phyloP scores from a whole-genome alignment of 257 asterid species.

The Mitragyna speciosa region DNA sequence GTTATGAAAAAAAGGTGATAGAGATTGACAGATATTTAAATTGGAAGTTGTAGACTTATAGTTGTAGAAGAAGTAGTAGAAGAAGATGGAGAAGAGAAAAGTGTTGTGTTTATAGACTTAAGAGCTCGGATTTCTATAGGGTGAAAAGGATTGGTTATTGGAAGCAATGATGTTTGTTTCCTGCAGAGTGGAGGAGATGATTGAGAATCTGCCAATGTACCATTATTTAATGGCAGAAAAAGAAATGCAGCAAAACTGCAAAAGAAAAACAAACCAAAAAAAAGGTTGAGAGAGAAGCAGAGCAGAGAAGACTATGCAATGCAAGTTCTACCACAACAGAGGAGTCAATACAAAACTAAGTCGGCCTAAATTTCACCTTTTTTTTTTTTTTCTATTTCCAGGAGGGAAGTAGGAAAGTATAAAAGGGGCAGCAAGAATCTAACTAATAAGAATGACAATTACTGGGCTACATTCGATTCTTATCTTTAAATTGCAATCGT shows the following conservation, averaged over 20 bases:
- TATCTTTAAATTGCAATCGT: background rate
- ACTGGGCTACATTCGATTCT: conserved; percentile 1
- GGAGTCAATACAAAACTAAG: background rate
- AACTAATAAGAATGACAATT: background rate
- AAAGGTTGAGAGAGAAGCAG: conserved; percentile 25
- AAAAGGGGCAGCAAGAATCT: background rate
- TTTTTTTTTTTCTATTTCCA: no score
- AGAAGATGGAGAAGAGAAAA: conserved; percentile 12
- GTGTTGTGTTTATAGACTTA: conserved; percentile 13
- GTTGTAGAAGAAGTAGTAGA: conserved; percentile 5
- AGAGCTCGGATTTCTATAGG: conserved; percentile 41
- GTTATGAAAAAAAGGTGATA: conserved; percentile 22
- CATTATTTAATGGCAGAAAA: conserved; percentile 36
- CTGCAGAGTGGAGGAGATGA: conserved; percentile 72
- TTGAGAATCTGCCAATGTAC: conserved; percentile 62
- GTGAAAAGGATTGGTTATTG: conserved; percentile 55
- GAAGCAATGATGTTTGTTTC: conserved; percentile 68
- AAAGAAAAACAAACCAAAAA: conserved; percentile 16
- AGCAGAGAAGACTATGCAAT: background rate
- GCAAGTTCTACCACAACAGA: background rate
- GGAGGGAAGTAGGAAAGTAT: background rate
- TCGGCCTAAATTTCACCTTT: background rate
- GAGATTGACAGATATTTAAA: conserved; percentile 37
- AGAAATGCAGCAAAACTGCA: conserved; percentile 17
- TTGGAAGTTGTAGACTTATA: background rate